Percentiles rank a stretch among this genome's conserved stretches.
phyloP scores from a whole-genome alignment of 2,329 filamentous ascomycete genomes.

The Diaporthe caulivora region DNA sequence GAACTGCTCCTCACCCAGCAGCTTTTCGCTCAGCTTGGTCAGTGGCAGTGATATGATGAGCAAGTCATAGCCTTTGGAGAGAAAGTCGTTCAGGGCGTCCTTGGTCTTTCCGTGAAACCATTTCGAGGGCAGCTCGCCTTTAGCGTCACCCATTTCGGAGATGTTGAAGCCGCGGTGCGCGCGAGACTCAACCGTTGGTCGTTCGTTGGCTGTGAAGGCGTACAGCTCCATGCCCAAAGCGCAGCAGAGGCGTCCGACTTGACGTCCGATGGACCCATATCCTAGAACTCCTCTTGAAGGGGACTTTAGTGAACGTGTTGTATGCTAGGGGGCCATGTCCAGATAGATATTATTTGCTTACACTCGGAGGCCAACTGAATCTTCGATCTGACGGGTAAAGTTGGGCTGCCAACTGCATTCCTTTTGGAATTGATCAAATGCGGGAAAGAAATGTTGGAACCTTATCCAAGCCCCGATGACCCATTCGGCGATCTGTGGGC shows the following conservation, averaged over 20 bases:
- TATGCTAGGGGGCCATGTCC: background rate
- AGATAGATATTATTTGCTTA: background rate
- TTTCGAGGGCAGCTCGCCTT: constrained; percentile 53
- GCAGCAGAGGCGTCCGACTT: constrained; percentile 60
- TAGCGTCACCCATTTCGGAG: constrained; percentile 67
- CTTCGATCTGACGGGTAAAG: constrained; percentile 41
- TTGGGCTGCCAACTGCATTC: constrained; percentile 45
- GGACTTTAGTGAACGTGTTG: background rate
- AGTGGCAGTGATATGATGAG: constrained; percentile 56
- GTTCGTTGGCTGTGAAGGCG: constrained; percentile 74
- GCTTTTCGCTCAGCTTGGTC: constrained; percentile 50
- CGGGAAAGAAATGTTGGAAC: constrained; percentile 48
- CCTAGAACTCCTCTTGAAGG: constrained; percentile 51
- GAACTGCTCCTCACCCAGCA: constrained; percentile 60
- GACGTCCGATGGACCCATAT: constrained; percentile 58
- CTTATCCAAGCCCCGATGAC: constrained; percentile 52
- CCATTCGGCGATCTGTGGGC: constrained; percentile 57
- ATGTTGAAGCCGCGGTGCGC: constrained; percentile 71
- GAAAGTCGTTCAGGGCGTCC: constrained; percentile 54
- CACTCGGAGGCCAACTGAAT: constrained; percentile 36
- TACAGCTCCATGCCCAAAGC: constrained; percentile 75
- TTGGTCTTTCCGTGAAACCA: constrained; percentile 55
- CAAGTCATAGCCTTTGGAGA: constrained; percentile 57
- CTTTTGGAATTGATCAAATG: constrained; percentile 48
- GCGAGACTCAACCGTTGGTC: constrained; percentile 68